Evolutionary conservation across 495 filamentous ascomycete genomes (phyloP), one percentile per base, ranked within the genome.

Genomic region (Lasiosphaeris hirsuta): DNA sequence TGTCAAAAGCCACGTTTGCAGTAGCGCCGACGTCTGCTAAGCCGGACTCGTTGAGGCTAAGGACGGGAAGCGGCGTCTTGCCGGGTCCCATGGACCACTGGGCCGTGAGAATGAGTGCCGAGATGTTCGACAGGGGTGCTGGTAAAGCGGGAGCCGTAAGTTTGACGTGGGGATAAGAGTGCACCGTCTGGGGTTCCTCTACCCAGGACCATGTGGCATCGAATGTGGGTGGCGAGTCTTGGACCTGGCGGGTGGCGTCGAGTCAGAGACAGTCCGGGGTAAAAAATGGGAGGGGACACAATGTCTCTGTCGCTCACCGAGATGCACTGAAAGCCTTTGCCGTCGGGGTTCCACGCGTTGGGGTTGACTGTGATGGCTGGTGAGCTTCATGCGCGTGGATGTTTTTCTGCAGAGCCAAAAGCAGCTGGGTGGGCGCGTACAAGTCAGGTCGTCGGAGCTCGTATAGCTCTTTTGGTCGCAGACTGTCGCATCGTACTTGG

Each of bases 111-210:
- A 37, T 17, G 18, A 70, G 45, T 49, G 63, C 60, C 56, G 67
- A 63, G 30, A 70, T 70, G 47, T 68, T 68, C 18, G 67, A 62
- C 54, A 70, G 43, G 58, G 60, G 42, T 38, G 58, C 51, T 15
- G 67, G 65, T 3, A 68, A 53, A 17, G 42, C 47, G 10, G 56
- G 56, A 11, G 59, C 42, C 10, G 56, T 50, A n/a, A 70, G 46
- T 39, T 70, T 70, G 51, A 70, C 67, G 60, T 70, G 67, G 58
- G 67, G 65, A 51, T 68, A 70, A 23, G 67, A 70, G 35, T 70
- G 65, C 15, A 70, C 67, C 5, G 51, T 54, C 14, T 51, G 52
- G 9, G 63, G 52, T 23, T 60, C 42, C 34, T 48, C 42, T 11
- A 59, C 46, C 67, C 67, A 70, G 30, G 41, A 47, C 67, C 67